Evolutionary conservation across 2,329 filamentous ascomycete genomes (phyloP), one percentile per base, ranked within the genome.

Genomic region (Cadophora luteo-olivacea): DNA sequence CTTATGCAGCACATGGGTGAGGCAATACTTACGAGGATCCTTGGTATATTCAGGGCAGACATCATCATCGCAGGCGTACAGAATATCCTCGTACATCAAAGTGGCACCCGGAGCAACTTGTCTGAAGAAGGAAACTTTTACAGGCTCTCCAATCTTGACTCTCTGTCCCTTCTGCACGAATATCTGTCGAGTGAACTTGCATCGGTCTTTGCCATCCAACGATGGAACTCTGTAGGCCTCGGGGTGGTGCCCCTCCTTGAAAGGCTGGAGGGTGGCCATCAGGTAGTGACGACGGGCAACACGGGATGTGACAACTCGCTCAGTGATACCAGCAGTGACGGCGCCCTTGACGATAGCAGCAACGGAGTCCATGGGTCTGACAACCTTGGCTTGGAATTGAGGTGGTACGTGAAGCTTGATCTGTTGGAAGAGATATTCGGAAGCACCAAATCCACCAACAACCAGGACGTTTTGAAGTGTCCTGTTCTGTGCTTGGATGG

Each of bases 31-130:
- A 97, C 96, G 93, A 75, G 96, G 95, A 88, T 99, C 96, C 81
- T 98, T 99, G 74, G 95, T 98, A 80, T 99, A 99, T 80, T 98
- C 96, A 0, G 96, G 96, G 81, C 95, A 98, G 64, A 97, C 93
- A 79, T 99, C 96, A 73, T 98, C 96, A 78, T 99, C 96, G 78
- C 96, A 99, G 62, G 95, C 96, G 80, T 97, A 98, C 68, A 98
- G 82, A 65, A 98, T 95, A 82, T 99, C 96, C 84, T 99, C 96
- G 80, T 99, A 99, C 96, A 99, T 98, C 75, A 99, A 89, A 0
- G 95, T 98, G 41, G 96, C 96, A 61, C 96, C 96, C 0, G 96
- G 96, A 6, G 96, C 96, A 65, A 99, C 96, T 80, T 98, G 96
- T 80, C 96, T 87, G 89, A 99, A 98, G 83, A 98, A 98, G 11